Evolutionary conservation across 2,329 filamentous ascomycete genomes (phyloP), one percentile per base, ranked within the genome.

Genomic region (Fusarium haematococcum): DNA sequence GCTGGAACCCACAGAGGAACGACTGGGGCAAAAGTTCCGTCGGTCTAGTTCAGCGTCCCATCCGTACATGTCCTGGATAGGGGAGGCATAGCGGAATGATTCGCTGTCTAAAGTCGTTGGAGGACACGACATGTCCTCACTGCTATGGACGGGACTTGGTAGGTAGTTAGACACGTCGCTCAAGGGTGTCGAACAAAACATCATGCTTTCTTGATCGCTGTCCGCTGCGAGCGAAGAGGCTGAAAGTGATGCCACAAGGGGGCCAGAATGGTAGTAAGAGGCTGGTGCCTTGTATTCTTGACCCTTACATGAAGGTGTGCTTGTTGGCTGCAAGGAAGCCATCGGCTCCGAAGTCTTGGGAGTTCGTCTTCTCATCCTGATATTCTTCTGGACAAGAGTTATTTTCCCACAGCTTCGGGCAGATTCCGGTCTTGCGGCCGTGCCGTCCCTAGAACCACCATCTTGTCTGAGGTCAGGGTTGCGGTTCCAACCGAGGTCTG

Each of bases 21-120:
- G 62, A 16, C 69, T 65, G 37, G 65, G 59, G 7, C 65, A 43
- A 8, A 59, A 60, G 23, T 69, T 57, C 13, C 71, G 68, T 50
- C 76, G 77, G 18, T 78, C 67, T 50, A 79, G 78, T 71, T 87
- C 87, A 11, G 86, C 87, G 68, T 90, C 87, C 88, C 88, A 90
- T 14, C 88, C 88, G 65, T 90, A 90, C 6, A 84, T 74, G 65
- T 90, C 87, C 23, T 61, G 64, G 7, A 70, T 58, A 2, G 75
- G 63, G 10, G 75, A 70, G 4, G 75, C 65, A 43, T 69, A 74
- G 50, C 70, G 68, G 33, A 68, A 78, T 3, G 69, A 69, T 20
- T 71, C 41, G 1, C 66, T 43, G 37, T 71, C 75, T 14, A 65
- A 60, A 45, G 52, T 71, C 9, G 75, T 75, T 11, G 63, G 56